Percentiles rank a stretch among this genome's conserved stretches.
Evolutionary conservation across 495 filamentous ascomycete species (phyloP).

Genomic region (Cetradonia linearis): DNA sequence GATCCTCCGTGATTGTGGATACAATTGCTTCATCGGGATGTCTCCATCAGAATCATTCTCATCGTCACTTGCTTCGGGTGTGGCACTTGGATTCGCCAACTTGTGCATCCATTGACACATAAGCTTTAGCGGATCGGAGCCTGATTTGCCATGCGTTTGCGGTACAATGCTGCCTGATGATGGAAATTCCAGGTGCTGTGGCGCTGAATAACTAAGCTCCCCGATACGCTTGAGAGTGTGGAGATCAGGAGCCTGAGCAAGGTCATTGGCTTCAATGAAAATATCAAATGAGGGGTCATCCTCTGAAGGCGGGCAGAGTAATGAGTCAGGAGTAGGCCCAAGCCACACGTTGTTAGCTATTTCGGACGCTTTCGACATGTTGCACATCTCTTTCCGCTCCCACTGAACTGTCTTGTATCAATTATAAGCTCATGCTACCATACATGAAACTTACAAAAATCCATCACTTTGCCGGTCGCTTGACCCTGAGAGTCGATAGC

Average conservation of each 20-base stretch:
- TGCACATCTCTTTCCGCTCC: conserved; percentile 84
- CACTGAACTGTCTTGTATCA: conserved; percentile 47
- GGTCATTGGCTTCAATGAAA: conserved; percentile 76
- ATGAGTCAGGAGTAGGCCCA: conserved; percentile 72
- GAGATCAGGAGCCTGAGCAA: conserved; percentile 54
- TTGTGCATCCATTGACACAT: conserved; percentile 85
- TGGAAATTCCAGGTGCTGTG: conserved; percentile 70
- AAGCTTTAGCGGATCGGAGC: conserved; percentile 72
- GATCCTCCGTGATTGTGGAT: conserved; percentile 47
- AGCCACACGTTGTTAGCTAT: conserved; percentile 84
- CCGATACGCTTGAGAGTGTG: conserved; percentile 48
- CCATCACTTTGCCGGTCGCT: conserved; percentile 68
- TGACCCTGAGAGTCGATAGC: conserved; percentile 63
- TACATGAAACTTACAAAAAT: conserved; percentile 57
- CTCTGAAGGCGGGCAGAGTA: conserved; percentile 25
- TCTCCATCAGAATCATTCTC: conserved; percentile 50
- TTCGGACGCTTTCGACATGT: conserved; percentile 82
- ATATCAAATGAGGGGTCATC: conserved; percentile 48
- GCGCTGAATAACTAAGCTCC: conserved; percentile 43
- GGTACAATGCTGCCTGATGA: conserved; percentile 83
- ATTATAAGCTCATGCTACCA: neutral
- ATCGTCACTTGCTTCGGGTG: conserved; percentile 33
- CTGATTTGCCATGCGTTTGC: conserved; percentile 65
- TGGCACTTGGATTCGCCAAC: conserved; percentile 51
- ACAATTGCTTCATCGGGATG: conserved; percentile 35